phyloP scores from a whole-genome alignment of 75 land plant species.

The Selaginella tamariscina region DNA sequence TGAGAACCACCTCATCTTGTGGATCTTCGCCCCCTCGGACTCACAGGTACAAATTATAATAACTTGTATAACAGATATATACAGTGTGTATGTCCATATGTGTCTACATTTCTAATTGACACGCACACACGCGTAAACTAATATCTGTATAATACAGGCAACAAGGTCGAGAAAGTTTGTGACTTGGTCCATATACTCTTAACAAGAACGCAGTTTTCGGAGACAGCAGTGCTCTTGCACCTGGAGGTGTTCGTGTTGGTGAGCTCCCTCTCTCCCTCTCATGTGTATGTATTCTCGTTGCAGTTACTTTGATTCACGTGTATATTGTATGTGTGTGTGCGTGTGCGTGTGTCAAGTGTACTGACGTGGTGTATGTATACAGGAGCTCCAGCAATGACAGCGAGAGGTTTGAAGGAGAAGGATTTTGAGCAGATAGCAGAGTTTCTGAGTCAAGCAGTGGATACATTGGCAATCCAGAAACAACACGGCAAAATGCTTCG shows the following conservation, averaged over 20 bases:
- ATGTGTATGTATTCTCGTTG: no score
- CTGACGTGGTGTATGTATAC: no score
- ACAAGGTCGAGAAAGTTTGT: slow-evolving; percentile 83
- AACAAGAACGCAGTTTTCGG: slow-evolving; percentile 89
- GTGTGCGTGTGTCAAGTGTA: no score
- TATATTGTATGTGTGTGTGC: no score
- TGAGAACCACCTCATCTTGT: slow-evolving; percentile 76
- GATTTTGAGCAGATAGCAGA: slow-evolving; percentile 89
- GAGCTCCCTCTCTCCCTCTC: slow-evolving; percentile 1
- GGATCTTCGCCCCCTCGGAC: slow-evolving; percentile 87
- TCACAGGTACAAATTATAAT: slow-evolving; percentile 43
- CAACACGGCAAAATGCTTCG: slow-evolving; percentile 72
- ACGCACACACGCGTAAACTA: background rate
- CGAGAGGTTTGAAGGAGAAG: slow-evolving; percentile 14
- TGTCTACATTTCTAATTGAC: background rate
- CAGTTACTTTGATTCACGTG: no score
- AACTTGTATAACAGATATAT: background rate
- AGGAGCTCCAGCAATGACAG: background rate
- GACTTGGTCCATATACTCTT: slow-evolving; percentile 59
- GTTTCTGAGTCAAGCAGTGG: slow-evolving; percentile 67
- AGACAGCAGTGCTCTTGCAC: slow-evolving; percentile 82
- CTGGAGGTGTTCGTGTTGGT: slow-evolving; percentile 84
- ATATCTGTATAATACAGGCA: slow-evolving; percentile 29
- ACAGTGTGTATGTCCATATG: no score
- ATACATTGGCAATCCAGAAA: slow-evolving; percentile 59